Base-by-base conservation (phyloP, 495 filamentous ascomycete species). In the Niebla homalea region DNA sequence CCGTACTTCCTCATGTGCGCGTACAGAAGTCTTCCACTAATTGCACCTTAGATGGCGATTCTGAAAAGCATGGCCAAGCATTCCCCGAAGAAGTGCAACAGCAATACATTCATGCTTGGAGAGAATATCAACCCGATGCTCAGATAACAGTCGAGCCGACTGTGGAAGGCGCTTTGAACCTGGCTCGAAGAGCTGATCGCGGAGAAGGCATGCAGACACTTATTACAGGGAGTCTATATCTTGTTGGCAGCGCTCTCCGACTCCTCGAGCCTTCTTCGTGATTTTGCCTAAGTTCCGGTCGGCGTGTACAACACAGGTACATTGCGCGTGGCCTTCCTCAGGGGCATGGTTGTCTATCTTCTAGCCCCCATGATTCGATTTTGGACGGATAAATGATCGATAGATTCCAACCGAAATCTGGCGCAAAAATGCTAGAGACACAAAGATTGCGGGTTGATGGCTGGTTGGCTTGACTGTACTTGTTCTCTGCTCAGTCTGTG, bases 141-240 rank as follows among this genome's bases (percentile, higher is more conserved):
- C 48, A 48, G 2, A 44, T 67, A 22, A 58, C 53, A 25, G 46
- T 32, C 32, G 57, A 62, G 29, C 47, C 53, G 36, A 65, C 51
- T 6, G 58, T 70, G 43, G 62, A 68, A 42, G 57, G 54, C 11
- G 66, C 69, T 5, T 53, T 71, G 7, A 51, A 61, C 16, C 39
- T 48, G 25, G 67, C 67, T 0, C 59, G 46, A 48, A 21, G 47
- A 8, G 58, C 62, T 36, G 48, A 46, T 18, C 23, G 58, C 39
- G 20, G 53, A 12, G 46, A 22, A 16, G 65, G 65, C 3, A 56
- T 63, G 48, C 63, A 78, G 32, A 69, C 68, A 1, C 58, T 83
- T 19, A 70, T 84, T 25, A 83, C 80, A 14, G 80, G 80, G 7
- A 82, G 80, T 54, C 63, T 81, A 21, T 73, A 81, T 57, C 62